phyloP scores from a whole-genome alignment of 805 yeast species.

The Pichia pseudocactophila region DNA sequence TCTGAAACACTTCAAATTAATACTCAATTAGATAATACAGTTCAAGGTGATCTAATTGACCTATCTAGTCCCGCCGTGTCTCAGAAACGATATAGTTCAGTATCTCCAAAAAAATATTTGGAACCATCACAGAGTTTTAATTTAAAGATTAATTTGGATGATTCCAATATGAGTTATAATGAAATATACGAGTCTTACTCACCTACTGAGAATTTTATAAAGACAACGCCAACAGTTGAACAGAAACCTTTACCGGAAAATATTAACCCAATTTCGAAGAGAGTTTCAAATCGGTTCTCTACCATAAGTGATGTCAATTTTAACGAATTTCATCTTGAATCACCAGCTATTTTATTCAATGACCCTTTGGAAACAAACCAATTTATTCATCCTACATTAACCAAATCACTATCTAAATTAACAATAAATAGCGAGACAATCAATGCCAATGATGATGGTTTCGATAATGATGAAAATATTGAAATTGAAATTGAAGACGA shows the following conservation, averaged over 20 bases:
- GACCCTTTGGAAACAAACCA: constrained; percentile 21
- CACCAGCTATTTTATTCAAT: constrained; percentile 23
- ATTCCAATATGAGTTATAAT: constrained; percentile 5
- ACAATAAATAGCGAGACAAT: constrained; percentile 7
- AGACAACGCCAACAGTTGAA: background rate
- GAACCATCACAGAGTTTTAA: no score
- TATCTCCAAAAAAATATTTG: no score
- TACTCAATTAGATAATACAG: background rate
- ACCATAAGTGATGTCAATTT: constrained; percentile 21
- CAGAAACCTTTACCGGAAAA: background rate
- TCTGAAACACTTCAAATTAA: constrained; percentile 13
- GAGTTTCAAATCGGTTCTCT: constrained; percentile 4
- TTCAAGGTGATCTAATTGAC: constrained; percentile 24
- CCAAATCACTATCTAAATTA: constrained; percentile 8
- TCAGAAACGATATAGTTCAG: background rate
- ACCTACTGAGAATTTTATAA: constrained; percentile 2
- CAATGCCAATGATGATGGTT: constrained; percentile 22
- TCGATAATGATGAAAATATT: constrained; percentile 9
- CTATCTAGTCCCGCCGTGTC: constrained; percentile 20
- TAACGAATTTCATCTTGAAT: constrained; percentile 10
- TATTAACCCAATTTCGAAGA: background rate
- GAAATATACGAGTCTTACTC: constrained; percentile 12
- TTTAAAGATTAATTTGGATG: no score
- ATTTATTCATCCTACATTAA: constrained; percentile 14
- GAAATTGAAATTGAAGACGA: background rate